Conservation (phyloP, 345 rosid species). For the Populus tremula region DNA sequence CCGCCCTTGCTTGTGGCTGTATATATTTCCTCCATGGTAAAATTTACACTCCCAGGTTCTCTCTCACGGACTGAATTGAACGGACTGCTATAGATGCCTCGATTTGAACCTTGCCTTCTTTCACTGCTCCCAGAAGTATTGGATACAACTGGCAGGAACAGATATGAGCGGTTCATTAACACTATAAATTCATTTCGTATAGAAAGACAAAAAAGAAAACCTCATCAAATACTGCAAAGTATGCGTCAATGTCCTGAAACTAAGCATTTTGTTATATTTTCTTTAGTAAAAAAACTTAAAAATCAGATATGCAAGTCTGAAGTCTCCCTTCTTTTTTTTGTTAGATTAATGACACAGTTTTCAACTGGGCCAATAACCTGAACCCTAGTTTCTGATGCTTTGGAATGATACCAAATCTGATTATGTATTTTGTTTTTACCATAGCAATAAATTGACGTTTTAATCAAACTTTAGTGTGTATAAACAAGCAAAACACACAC, state of each 20-base stretch:
- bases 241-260: background rate
- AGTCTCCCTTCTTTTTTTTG: too few relatives aligned
- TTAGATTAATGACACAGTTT: background rate
- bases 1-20: slow-evolving; percentile 66
- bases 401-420: background rate
- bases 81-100: slow-evolving; percentile 35
- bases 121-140: slow-evolving; percentile 33
- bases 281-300: background rate
- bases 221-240: background rate
- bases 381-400: background rate
- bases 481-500: background rate
- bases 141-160: slow-evolving; percentile 24
- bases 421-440: background rate
- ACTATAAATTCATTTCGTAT: background rate
- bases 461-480: background rate
- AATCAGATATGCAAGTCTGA: background rate
- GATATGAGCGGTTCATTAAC: background rate
- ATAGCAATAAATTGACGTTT: background rate
- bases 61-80: slow-evolving; percentile 26
- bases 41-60: slow-evolving; percentile 45
- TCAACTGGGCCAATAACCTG: background rate
- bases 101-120: slow-evolving; percentile 43
- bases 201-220: background rate
- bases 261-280: background rate
- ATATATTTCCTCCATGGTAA: slow-evolving; percentile 61